Evolutionary conservation across 23 red algal genomes (phyloP), one percentile per base, ranked within the genome.

Genomic region (Gracilaria domingensis): DNA sequence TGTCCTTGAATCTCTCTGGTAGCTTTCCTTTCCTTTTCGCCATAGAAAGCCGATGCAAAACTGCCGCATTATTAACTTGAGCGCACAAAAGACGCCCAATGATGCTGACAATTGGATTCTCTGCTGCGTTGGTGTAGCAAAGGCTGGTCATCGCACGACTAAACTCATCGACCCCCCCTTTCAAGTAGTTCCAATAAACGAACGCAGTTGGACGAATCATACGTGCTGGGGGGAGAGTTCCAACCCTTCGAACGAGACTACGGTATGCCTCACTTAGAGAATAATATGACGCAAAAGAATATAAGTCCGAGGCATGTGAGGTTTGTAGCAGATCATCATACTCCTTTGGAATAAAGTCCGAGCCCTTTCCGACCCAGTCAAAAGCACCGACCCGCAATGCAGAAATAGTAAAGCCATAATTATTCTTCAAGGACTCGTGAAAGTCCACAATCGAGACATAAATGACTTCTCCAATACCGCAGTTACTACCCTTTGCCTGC

Each of bases 111-210:
- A 71, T 71, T 23, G 66, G 66, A 18, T 71, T 71, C 21, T 71
- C 66, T 12, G 33, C 11, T 40, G 66, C 9, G 23, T 71, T 71
- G 7, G 66, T 71, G 21, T 71, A 71, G 21, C 33, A 35, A 35
- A 71, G 37, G 66, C 20, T 71, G 12, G 9, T 21, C 66, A 71
- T 35, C 13, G 17, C 23, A 14, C 8, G 12, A 71, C 66, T 71
- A 40, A 71, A 71, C 20, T 71, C 66, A 71, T 71, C 66, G 16
- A 71, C 66, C 1, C 66, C 66, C 8, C 66, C 87, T 62, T 89
- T 89, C 86, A 75, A 56, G 2, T 14, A 35, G 21, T 71, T 71
- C 66, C 66, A 71, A 28, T 26, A 71, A 1, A 71, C 66, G 13
- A 71, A 2, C 8, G 11, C 9, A 18, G 66, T 71, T 1, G 66